These are phyloP conservation scores for Saccharum spontaneum DNA, from an alignment of 176 grass and related monocot species.

Conservation along the genomic window DNA sequence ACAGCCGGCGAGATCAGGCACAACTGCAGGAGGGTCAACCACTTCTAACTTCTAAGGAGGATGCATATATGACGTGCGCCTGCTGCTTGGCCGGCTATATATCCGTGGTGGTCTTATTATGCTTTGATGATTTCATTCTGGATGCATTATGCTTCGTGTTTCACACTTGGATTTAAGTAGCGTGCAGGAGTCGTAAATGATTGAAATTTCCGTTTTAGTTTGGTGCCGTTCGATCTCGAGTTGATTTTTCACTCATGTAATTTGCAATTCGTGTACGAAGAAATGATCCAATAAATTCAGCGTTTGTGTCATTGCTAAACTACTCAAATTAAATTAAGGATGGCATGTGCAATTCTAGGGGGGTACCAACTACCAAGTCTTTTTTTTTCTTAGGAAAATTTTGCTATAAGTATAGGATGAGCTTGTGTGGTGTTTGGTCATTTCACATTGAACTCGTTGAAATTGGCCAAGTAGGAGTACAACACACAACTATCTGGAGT, in stretches of 20 bases:
- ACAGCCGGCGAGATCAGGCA: slow-evolving; percentile 56
- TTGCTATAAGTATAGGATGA: background rate
- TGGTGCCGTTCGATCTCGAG: background rate
- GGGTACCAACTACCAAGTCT: background rate
- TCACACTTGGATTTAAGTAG: background rate
- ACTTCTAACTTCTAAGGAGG: background rate
- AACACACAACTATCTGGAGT: no score
- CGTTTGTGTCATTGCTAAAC: background rate
- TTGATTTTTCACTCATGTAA: background rate
- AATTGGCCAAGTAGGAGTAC: no score
- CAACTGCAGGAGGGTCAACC: slow-evolving; percentile 68
- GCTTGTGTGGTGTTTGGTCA: no score
- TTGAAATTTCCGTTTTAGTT: background rate
- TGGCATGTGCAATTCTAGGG: background rate
- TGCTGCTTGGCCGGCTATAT: no score
- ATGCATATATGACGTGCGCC: no score
- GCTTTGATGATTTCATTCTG: background rate
- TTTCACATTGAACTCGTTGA: no score
- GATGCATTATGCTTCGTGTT: background rate
- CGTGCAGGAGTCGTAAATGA: slow-evolving; percentile 2
- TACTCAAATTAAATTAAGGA: background rate
- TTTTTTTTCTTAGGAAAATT: background rate
- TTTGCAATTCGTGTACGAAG: slow-evolving; percentile 27
- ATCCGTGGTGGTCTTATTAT: background rate
- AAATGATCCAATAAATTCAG: slow-evolving; percentile 36